Evolutionary conservation across 208 protist species (phyloP), one percentile per base, ranked within the genome.

Genomic region (Leishmania tropica): DNA sequence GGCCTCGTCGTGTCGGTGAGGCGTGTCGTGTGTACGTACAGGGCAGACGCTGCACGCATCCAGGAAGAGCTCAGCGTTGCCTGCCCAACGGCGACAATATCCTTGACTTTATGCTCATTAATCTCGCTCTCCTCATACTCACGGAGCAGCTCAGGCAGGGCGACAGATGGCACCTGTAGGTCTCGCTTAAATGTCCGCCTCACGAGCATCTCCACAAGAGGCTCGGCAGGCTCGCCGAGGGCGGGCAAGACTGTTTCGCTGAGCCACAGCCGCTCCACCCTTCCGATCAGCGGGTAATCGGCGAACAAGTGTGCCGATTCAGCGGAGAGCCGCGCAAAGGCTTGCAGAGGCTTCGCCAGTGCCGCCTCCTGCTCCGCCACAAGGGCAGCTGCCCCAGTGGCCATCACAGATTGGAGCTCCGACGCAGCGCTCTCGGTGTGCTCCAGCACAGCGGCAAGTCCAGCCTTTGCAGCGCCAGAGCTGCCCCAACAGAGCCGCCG

Each of bases 141-240:
- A 6, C 83, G 82, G 70, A 92, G 65, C 31, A 90, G 56, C 19
- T 84, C 78, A 0, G 79, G 62, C 35, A 94, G 78, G 0, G 80
- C 86, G 3, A 56, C 45, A 13, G 77, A 90, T 1, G 92, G 91
- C 13, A 95, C 75, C 17, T 77, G 75, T 15, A 94, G 28, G 74
- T 97, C 92, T 1, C 93, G 81, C n/a, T 91, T 91, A 78, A 92
- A 97, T 40, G 86, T 92, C 13, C 87, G 84, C n/a, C 94, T 89
- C 75, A 93, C 67, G 37, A 95, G 85, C 31, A 80, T 73, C 81
- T 97, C 90, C 1, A 91, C 82, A 5, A 81, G 68, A 4, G 35
- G 37, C 47, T 87, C 79, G 10, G 79, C 79, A 13, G 68, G 2
- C 7, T 68, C 73, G 48, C 77, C 85, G 24, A 84, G 74, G 19